Base-by-base conservation (phyloP, 2,329 filamentous ascomycete species). In the Onygenales sp. region DNA sequence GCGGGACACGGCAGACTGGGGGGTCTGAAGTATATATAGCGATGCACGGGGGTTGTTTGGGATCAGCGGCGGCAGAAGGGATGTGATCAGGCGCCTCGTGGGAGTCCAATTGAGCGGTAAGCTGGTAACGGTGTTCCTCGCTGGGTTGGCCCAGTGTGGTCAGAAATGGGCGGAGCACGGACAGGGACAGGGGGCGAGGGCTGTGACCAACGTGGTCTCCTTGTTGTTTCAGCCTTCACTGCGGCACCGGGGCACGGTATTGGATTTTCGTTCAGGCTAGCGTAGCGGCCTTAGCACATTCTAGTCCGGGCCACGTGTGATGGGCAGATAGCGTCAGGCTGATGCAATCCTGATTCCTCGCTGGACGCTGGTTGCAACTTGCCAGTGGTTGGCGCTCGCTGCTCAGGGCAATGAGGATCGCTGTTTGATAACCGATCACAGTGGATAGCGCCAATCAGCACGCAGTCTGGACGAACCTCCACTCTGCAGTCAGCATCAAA, bases 211-310 rank as follows among this genome's bases (percentile, higher is more conserved):
- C 8, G 27, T 21, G 27, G 33, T 52, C 50, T 13, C 44, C 17
- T 17, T 17, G 17, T 17, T 17, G 50, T 52, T 52, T 52, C 50
- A 52, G 50, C 50, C 50, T 44, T 51, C 39, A 48, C 33, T 3
- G 38, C 36, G 14, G 27, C 36, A 43, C 41, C 14, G 33, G 46
- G 14, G 35, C 32, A 3, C 5, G 2, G 32, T 38, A 14, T 48
- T 32, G 31, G n/a, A 7, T 14, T n/a, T 35, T 14, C 21, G 45
- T 32, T 36, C 11, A 36, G 31, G 33, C 10, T 35, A 17, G 9
- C 4, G 2, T 36, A 39, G 33, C 7, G 11, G 33, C 21, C 33
- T 48, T 48, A 32, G 44, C 32, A 32, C 44, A 14, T 36, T 10
- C n/a, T 33, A 45, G 43, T 8, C 31, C 33, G 43, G 43, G 44